Evolutionary conservation across 169 alveolate species (phyloP), one percentile per base, ranked within the genome.

Genomic region (Plasmodium coatneyi): DNA sequence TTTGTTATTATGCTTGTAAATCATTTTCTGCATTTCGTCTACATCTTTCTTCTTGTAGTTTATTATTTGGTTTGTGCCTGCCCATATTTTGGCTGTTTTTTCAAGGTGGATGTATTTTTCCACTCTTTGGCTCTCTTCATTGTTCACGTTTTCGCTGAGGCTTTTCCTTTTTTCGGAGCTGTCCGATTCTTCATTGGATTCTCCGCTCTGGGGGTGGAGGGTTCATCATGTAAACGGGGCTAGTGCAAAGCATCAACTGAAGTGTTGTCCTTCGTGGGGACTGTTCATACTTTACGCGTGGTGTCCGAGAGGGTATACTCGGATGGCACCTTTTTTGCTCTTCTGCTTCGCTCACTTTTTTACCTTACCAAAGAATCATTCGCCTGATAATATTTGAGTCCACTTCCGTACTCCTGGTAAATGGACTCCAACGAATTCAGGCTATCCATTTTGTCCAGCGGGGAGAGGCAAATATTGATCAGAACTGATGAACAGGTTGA

Each of bases 11-110:
- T 78, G 81, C 30, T 87, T 87, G 46, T 78, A 87, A 16, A 87
- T 87, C 80, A 52, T 87, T 60, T 87, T 87, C n/a, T 78, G 78
- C 14, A 87, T 60, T 25, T 87, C 93, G 6, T 54, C 54, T 22
- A 30, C 71, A 87, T 87, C 82, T 22, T 79, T 87, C 66, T 76
- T 70, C 70, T 87, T 79, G 56, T 54, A 87, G 43, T n/a, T 39
- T 78, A 87, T 87, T 5, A 78, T 66, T 78, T 87, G 76, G 43
- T 87, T 87, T 78, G 93, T 87, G 6, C 93, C 93, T 34, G 82
- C 93, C 93, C 93, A 87, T 14, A 87, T 87, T 79, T 87, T 87
- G 60, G 46, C 30, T 12, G 87, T 87, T 25, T 71, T 87, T 78
- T 87, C 87, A 28, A 87, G 34, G 49, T 25, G 39, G 30, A 87